These are phyloP conservation scores for Gymnopilus junonius DNA, from an alignment of 768 basidiomycete species.

Conservation along the genomic window DNA sequence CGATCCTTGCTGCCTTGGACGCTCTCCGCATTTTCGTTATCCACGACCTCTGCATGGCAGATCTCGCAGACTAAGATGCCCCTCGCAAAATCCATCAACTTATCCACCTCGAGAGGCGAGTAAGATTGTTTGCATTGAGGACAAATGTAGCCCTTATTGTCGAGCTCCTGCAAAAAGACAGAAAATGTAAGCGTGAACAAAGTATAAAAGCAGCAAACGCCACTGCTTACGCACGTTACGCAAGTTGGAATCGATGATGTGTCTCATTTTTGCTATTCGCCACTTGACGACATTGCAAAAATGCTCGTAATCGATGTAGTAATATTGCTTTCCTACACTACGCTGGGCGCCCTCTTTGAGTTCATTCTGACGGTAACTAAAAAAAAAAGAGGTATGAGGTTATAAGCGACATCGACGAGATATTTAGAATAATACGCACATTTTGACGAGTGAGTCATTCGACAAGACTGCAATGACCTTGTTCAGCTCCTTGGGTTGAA, in stretches of 20 bases:
- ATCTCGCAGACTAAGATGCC: slow-evolving; percentile 84
- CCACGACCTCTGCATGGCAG: slow-evolving; percentile 83
- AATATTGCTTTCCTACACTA: slow-evolving; percentile 89
- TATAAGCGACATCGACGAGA: neutral
- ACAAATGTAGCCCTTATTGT: slow-evolving; percentile 97
- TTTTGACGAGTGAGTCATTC: slow-evolving; percentile 76
- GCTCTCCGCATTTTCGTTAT: slow-evolving; percentile 91
- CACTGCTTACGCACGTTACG: slow-evolving; percentile 67
- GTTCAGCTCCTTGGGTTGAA: slow-evolving; percentile 88
- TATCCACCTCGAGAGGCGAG: slow-evolving; percentile 83
- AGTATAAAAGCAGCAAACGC: neutral
- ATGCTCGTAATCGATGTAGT: slow-evolving; percentile 93
- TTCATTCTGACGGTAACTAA: slow-evolving; percentile 88
- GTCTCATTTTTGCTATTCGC: slow-evolving; percentile 92
- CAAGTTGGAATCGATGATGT: slow-evolving; percentile 85
- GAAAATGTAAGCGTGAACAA: neutral
- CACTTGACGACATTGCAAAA: slow-evolving; percentile 99
- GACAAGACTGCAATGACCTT: slow-evolving; percentile 85
- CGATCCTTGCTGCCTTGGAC: slow-evolving; percentile 87
- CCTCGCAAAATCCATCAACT: slow-evolving; percentile 72
- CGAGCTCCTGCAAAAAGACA: slow-evolving; percentile 73
- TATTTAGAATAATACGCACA: slow-evolving; percentile 52
- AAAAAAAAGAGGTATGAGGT: neutral
- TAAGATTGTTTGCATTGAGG: slow-evolving; percentile 86
- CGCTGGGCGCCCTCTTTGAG: slow-evolving; percentile 89